Evolutionary conservation across 2,329 filamentous ascomycete genomes (phyloP).

Genomic region (Neopestalotiopsis sp.): DNA sequence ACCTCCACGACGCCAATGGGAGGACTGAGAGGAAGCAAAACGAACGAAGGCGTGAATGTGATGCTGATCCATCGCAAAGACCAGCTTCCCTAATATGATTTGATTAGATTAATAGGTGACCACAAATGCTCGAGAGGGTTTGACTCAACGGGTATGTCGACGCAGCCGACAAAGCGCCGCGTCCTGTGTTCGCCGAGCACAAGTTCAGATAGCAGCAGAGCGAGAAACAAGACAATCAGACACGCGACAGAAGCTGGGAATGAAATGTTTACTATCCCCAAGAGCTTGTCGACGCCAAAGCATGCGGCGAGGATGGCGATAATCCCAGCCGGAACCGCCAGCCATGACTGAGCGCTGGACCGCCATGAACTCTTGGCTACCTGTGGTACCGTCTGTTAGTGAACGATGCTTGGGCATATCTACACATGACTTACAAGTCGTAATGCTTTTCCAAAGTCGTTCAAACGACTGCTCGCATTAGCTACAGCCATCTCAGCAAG

Average conservation of each 20-base stretch:
- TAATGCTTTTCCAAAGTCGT: slow-evolving; percentile 8
- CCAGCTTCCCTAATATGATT: slow-evolving; percentile 54
- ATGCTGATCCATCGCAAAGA: slow-evolving; percentile 64
- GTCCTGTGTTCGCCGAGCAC: slow-evolving; percentile 55
- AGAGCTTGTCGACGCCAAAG: slow-evolving; percentile 50
- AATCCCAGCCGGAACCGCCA: slow-evolving; percentile 55
- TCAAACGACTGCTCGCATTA: background rate
- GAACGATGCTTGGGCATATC: background rate
- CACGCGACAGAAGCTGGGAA: slow-evolving; percentile 67
- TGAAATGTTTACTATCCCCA: slow-evolving; percentile 52
- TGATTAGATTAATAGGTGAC: background rate
- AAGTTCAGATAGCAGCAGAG: slow-evolving; percentile 52
- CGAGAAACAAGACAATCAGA: slow-evolving; percentile 59
- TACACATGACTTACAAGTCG: slow-evolving; percentile 12
- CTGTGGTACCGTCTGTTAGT: slow-evolving; percentile 11
- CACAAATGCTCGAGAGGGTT: background rate
- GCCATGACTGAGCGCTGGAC: slow-evolving; percentile 46
- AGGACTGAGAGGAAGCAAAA: slow-evolving; percentile 62
- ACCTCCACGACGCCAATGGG: slow-evolving; percentile 59
- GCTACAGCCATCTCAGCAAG: background rate
- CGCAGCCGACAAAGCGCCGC: slow-evolving; percentile 49
- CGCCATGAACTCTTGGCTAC: slow-evolving; percentile 27
- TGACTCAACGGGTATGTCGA: slow-evolving; percentile 58
- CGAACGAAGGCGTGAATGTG: slow-evolving; percentile 65
- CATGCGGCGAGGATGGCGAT: slow-evolving; percentile 46